Evolutionary conservation across 352 stramenopile species (phyloP), one percentile per base, ranked within the genome.

Genomic region (Phytophthora melonis): DNA sequence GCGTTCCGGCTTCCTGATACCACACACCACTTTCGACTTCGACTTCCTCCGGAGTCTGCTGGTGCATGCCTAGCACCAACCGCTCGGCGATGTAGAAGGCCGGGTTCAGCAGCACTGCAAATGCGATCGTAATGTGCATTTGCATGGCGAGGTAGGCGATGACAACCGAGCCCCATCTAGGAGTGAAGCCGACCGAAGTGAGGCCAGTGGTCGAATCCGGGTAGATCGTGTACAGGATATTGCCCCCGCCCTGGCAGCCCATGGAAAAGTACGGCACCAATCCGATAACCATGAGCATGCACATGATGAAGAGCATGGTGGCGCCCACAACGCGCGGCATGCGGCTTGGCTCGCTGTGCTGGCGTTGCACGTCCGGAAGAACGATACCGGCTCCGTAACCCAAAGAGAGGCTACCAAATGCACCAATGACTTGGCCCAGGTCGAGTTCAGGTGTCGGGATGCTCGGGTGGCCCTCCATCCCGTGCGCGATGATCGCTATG

Each of bases 331-430:
- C 65, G 79, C 80, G 61, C 77, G 77, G 55, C 77, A 77, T 77
- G 41, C 70, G 70, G 43, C 34, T 63, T 2, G 70, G 70, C 5
- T 77, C 63, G 25, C 70, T 77, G 63, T 76, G 69, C 43, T 76
- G 69, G 23, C 69, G 63, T 27, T 76, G 69, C 18, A 76, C 61
- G 18, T 76, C 63, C 9, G 69, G 63, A 3, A 76, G 56, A 5
- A 76, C 69, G 19, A 76, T 72, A 0, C 63, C 82, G 6, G 82
- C 85, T 9, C 74, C 81, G 58, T 90, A 90, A 11, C 81, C 81
- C 21, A 92, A 78, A 16, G 75, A 86, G 36, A 92, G 68, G 63
- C 84, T 92, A 43, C 82, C 84, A 58, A 91, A 91, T 0, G 77
- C 79, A 21, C 66, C 82, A 13, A 77, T 65, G 36, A 89, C 74